Evolutionary conservation across 805 yeast species (phyloP).

Genomic region (Clavispora phyllophila): DNA sequence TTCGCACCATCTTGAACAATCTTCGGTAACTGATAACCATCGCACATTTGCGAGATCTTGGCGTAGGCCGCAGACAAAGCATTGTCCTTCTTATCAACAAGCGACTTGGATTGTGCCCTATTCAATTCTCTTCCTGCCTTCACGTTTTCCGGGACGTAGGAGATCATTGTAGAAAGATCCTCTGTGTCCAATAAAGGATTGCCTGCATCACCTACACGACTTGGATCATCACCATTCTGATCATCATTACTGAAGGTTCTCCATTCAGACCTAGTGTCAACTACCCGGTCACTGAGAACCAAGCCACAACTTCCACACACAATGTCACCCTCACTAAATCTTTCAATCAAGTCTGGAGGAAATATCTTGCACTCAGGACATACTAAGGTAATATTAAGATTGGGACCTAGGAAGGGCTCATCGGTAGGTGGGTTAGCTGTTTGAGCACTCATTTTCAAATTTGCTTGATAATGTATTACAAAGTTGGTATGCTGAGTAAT

Average conservation of each 20-base stretch:
- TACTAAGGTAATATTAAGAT: conserved; percentile 80
- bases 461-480: background rate
- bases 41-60: conserved; percentile 92
- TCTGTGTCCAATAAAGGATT: conserved; percentile 89
- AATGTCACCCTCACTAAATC: conserved; percentile 96
- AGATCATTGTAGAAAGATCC: conserved; percentile 87
- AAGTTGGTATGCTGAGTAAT: background rate
- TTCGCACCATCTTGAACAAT: conserved; percentile 97
- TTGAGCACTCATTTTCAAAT: conserved; percentile 8
- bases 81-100: conserved; percentile 83
- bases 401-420: conserved; percentile 55
- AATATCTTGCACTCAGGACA: conserved; percentile 95
- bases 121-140: conserved; percentile 83
- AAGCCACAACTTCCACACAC: conserved; percentile 98
- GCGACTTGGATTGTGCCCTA: conserved; percentile 80
- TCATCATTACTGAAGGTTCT: conserved; percentile 97
- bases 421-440: conserved; percentile 12
- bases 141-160: conserved; percentile 81
- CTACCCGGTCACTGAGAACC: conserved; percentile 85
- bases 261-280: conserved; percentile 97
- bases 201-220: conserved; percentile 98
- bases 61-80: conserved; percentile 86
- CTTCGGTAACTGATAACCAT: conserved; percentile 89
- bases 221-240: conserved; percentile 96
- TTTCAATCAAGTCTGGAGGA: conserved; percentile 92